Percentiles rank a stretch among this genome's conserved stretches.
phyloP scores from a whole-genome alignment of 2,329 filamentous ascomycete species.

The Trichoderma breve region DNA sequence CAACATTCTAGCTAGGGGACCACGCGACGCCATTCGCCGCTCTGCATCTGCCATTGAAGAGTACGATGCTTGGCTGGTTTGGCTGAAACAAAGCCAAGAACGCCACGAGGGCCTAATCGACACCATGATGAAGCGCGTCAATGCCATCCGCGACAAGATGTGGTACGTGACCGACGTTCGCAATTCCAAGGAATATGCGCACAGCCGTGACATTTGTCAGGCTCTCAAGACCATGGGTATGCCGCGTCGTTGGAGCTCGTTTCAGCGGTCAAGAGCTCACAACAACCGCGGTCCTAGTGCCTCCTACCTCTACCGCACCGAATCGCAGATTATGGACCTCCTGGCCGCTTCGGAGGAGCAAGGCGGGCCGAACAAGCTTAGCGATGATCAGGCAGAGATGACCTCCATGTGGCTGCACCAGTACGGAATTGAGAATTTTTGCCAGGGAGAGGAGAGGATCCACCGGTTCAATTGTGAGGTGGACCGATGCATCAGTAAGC shows the following conservation, averaged over 20 bases:
- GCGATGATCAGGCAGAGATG: conserved; percentile 89
- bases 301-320: conserved; percentile 74
- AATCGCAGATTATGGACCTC: conserved; percentile 82
- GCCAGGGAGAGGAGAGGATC: conserved; percentile 89
- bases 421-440: conserved; percentile 86
- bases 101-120: conserved; percentile 72
- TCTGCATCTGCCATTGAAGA: conserved; percentile 73
- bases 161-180: conserved; percentile 96
- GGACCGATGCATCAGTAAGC: conserved; percentile 77
- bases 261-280: conserved; percentile 49
- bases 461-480: conserved; percentile 92
- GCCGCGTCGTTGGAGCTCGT: conserved; percentile 54
- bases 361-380: conserved; percentile 89
- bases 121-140: conserved; percentile 69
- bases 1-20: conserved; percentile 71
- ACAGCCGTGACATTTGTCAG: conserved; percentile 79
- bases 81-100: conserved; percentile 79
- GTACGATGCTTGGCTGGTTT: conserved; percentile 78
- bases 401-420: conserved; percentile 80
- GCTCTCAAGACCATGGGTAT: conserved; percentile 89
- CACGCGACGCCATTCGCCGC: conserved; percentile 65
- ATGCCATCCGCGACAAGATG: conserved; percentile 88
- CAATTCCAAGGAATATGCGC: conserved; percentile 83
- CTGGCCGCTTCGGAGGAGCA: conserved; percentile 79
- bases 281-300: conserved; percentile 48